A percentile compares a stretch with the other conserved stretches of the same genome.
Evolutionary conservation across 306 rosid species (phyloP).

Genomic region (Cicer arietinum): DNA sequence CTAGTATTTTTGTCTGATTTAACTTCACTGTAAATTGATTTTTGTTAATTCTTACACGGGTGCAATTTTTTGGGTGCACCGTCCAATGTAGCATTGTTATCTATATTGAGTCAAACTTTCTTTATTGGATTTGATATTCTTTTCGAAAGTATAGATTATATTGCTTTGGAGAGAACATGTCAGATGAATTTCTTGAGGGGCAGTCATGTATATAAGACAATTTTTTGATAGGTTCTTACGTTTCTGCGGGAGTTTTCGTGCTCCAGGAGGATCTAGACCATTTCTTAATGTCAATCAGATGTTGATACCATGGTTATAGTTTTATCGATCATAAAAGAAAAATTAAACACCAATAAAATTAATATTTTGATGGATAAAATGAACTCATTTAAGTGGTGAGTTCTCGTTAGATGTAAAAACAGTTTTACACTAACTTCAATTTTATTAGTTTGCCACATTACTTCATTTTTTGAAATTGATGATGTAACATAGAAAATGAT

Average conservation of each 20-base stretch:
- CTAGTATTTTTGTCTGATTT: conserved; percentile 38
- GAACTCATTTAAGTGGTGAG: background rate
- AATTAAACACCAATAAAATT: background rate
- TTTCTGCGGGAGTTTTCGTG: background rate
- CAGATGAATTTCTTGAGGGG: conserved; percentile 10
- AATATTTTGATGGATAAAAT: background rate
- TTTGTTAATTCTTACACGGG: conserved; percentile 65
- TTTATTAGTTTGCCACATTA: too few species aligned
- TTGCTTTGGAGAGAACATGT: conserved; percentile 1
- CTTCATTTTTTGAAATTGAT: too few species aligned
- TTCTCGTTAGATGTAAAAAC: too few species aligned
- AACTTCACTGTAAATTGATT: conserved; percentile 63
- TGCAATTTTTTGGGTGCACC: conserved; percentile 87
- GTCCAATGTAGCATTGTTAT: conserved; percentile 49
- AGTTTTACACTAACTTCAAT: too few species aligned
- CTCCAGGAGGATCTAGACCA: conserved; percentile 2
- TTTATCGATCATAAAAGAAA: background rate
- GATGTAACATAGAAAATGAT: too few species aligned
- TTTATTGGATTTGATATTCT: conserved; percentile 42
- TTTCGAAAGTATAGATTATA: conserved; percentile 31
- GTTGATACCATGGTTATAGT: background rate
- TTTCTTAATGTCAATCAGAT: background rate
- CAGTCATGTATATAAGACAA: conserved; percentile 12
- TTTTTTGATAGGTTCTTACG: background rate
- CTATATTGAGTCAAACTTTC: conserved; percentile 38